Evolutionary conservation across 2,329 filamentous ascomycete genomes (phyloP), one percentile per base, ranked within the genome.

Genomic region (Tolypocladium pustulatum): DNA sequence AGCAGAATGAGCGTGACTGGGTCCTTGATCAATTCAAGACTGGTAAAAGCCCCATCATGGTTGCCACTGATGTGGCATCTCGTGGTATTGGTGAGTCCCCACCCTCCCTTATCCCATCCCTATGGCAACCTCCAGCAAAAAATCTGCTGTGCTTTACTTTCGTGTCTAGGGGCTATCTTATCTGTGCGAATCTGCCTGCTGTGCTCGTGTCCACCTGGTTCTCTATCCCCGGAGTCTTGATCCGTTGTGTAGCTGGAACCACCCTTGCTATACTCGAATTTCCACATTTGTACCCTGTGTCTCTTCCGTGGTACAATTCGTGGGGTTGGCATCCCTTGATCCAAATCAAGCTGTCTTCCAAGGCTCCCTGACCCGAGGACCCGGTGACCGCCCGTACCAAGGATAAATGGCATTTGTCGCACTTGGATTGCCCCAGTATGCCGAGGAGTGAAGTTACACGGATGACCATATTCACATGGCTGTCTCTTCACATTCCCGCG

Each of bases 11-110:
- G 81, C 92, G 94, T 81, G 94, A 97, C 76, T 97, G 94, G 91
- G 94, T 97, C 70, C 83, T 99, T 73, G 95, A 97, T 76, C 93
- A 97, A 77, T 99, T 99, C 86, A 99, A 97, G 87, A 90, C 90
- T 65, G 92, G 91, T 79, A 97, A 97, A 83, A 96, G 91, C 80
- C 94, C 94, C 73, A 96, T 99, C 86, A 96, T 99, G 92, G 94
- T 99, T 80, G 94, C 94, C 79, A 99, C 94, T 66, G 94, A 97
- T 73, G 94, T 99, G 79, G 94, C 94, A 79, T 97, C 94, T 73
- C 94, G 94, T 92, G 94, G 94, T 91, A 97, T 99, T 80, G 94
- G 94, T 97, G 95, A 96, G 91, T 93, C 70, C 69, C 65, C 63
- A 64, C 67, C 69, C 66, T 65, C 61, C 27, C 61, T 55, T 63